Conservation (phyloP, 257 asterid species). For the Solanum medicagineum region DNA sequence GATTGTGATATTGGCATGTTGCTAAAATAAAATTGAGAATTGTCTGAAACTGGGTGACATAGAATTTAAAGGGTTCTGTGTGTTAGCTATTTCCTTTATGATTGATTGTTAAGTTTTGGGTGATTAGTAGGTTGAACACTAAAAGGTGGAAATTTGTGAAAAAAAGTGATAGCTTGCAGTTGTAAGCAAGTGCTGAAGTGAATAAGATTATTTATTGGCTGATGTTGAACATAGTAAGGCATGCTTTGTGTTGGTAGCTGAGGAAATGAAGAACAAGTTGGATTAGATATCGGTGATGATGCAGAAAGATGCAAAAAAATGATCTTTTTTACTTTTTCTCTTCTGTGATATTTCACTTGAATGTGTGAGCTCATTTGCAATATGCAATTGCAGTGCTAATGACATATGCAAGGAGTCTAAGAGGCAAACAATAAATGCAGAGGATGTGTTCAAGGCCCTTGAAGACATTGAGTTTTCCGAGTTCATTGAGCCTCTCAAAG, state of each 20-base stretch:
- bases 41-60: background rate
- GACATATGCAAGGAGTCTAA: conserved; percentile 84
- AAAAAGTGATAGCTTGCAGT: background rate
- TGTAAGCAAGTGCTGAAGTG: background rate
- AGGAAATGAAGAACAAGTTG: background rate
- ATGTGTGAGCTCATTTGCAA: background rate
- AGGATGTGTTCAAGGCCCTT: conserved; percentile 88
- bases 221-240: background rate
- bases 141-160: background rate
- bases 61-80: background rate
- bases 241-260: background rate
- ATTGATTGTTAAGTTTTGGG: background rate
- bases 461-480: conserved; percentile 87
- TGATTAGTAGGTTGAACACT: background rate
- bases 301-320: background rate
- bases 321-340: background rate
- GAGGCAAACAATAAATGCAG: conserved; percentile 71
- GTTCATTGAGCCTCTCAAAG: conserved; percentile 68
- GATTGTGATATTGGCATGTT: background rate
- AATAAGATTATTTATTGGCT: background rate
- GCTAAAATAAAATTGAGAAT: background rate
- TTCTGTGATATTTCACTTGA: background rate
- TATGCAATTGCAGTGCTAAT: conserved; percentile 36
- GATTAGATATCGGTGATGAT: background rate
- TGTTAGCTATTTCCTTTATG: background rate